Conservation (phyloP, 2,329 filamentous ascomycete species). For the Camillea tinctor region DNA sequence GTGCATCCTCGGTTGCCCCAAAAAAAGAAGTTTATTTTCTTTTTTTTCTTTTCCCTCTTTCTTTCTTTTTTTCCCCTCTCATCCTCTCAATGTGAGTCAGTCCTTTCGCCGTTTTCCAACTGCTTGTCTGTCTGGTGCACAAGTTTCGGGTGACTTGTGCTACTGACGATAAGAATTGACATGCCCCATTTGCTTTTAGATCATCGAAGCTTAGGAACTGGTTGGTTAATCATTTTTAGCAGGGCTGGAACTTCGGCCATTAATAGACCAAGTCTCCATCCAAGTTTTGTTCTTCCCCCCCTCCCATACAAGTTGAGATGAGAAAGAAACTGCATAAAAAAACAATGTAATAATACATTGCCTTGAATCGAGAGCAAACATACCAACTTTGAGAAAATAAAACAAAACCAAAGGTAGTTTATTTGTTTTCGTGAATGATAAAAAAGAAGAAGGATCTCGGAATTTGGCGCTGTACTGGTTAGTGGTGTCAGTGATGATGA, state of each 20-base stretch:
- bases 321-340: neutral
- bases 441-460: no score
- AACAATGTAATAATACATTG: neutral
- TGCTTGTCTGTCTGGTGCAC: slow-evolving; percentile 6
- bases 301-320: neutral
- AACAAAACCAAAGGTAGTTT: neutral
- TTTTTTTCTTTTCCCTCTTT: neutral
- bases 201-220: neutral
- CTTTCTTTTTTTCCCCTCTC: no score
- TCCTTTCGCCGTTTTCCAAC: neutral
- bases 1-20: neutral
- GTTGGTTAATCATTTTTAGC: neutral
- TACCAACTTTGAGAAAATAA: neutral
- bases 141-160: slow-evolving; percentile 15
- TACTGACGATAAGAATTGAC: slow-evolving; percentile 7
- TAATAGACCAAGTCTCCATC: neutral
- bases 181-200: slow-evolving; percentile 9
- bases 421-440: neutral
- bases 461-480: slow-evolving; percentile 9
- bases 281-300: neutral
- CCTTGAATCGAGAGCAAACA: neutral
- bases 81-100: no score
- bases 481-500: slow-evolving; percentile 20
- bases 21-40: no score
- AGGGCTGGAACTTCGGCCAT: neutral